A percentile compares a stretch with the other conserved stretches of the same genome.
These are phyloP conservation scores for Pecoramyces ruminantium DNA, from an alignment of 192 early-diverging fungal genomes.

Conservation along the genomic window DNA sequence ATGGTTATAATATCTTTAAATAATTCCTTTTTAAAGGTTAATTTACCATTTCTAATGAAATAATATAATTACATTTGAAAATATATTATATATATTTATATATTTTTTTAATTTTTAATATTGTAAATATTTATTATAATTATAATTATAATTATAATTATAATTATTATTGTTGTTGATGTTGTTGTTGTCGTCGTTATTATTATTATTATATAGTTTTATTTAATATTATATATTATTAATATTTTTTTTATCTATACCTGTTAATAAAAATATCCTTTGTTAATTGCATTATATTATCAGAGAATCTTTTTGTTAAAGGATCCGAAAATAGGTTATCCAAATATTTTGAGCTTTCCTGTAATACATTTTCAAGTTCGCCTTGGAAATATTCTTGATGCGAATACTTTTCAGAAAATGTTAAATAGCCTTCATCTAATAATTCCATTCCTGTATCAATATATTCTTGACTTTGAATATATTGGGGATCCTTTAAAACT, in stretches of 20 bases:
- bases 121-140: no score
- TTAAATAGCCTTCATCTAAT: conserved; percentile 7
- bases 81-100: no score
- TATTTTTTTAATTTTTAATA: no score
- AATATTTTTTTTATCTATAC: no score
- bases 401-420: conserved; percentile 7
- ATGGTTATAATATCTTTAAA: conserved; percentile 14
- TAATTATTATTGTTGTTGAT: no score
- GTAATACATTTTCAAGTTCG: conserved; percentile 3
- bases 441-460: conserved; percentile 1
- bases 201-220: no score
- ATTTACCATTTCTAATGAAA: conserved; percentile 10
- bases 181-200: no score
- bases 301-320: conserved; percentile 7
- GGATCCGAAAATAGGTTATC: conserved; percentile 2
- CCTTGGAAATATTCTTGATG: background rate
- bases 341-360: background rate
- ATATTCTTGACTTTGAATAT: conserved; percentile 11
- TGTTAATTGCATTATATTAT: conserved; percentile 2
- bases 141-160: no score
- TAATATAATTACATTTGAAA: no score
- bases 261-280: conserved; percentile 8
- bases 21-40: conserved; percentile 9
- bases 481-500: conserved; percentile 8
- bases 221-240: no score